Percentiles rank a stretch among this genome's conserved stretches.
phyloP scores from a whole-genome alignment of 306 rosid species.

The Cercis canadensis region DNA sequence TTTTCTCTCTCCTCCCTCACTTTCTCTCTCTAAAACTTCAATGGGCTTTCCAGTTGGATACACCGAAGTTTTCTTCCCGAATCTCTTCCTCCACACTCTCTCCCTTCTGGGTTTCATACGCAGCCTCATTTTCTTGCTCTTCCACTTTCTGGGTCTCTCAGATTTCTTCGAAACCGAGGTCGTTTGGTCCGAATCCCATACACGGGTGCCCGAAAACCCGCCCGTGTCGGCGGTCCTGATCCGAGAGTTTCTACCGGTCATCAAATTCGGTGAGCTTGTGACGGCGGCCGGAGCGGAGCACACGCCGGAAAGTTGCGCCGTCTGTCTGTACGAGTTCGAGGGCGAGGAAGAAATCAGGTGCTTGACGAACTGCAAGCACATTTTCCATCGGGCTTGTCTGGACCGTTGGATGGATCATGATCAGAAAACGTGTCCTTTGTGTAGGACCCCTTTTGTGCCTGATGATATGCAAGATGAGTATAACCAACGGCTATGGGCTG shows the following conservation, averaged over 20 bases:
- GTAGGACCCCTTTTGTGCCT: conserved; percentile 80
- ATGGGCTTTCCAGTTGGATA: conserved; percentile 92
- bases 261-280: conserved; percentile 45
- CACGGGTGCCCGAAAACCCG: conserved; percentile 40
- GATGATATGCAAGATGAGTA: conserved; percentile 57
- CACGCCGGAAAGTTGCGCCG: conserved; percentile 68
- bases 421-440: conserved; percentile 87
- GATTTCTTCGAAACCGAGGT: conserved; percentile 66
- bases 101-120: conserved; percentile 67
- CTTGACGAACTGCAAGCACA: conserved; percentile 81
- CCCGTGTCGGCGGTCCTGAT: conserved; percentile 69
- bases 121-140: conserved; percentile 56
- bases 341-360: conserved; percentile 78
- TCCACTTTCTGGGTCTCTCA: conserved; percentile 68
- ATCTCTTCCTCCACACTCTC: conserved; percentile 62
- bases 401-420: conserved; percentile 99
- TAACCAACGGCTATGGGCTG: conserved; percentile 76
- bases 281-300: conserved; percentile 31
- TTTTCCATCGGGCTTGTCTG: conserved; percentile 78
- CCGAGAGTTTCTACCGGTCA: conserved; percentile 72
- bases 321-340: conserved; percentile 73
- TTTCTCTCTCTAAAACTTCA: conserved; percentile 36
- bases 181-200: conserved; percentile 47
- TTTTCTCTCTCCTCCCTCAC: neutral
- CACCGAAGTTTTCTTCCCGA: conserved; percentile 72